phyloP scores from a whole-genome alignment of 768 basidiomycete species.

The Pholiota microspora region DNA sequence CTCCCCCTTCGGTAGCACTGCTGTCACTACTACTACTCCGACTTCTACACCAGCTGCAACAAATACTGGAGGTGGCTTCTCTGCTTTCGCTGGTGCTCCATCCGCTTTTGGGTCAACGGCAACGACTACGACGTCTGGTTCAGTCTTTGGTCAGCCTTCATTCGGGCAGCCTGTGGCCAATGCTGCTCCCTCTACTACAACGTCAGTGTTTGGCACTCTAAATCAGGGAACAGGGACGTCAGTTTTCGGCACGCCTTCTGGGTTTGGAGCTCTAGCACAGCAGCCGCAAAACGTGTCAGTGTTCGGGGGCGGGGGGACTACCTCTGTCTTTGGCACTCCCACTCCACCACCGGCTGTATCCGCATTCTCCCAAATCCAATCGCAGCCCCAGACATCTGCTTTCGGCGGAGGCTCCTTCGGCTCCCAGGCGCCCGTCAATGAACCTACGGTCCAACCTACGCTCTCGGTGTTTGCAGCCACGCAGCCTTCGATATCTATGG shows the following conservation, averaged over 20 bases:
- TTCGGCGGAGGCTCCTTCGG: not conserved
- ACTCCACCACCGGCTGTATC: not conserved
- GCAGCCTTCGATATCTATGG: conserved; percentile 8
- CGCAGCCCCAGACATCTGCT: not conserved
- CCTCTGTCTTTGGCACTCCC: not conserved
- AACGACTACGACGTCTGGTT: conserved; percentile 15
- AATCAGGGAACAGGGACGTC: not conserved
- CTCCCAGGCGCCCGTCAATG: not conserved
- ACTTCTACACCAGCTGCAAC: conserved; percentile 6
- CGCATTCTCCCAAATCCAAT: not conserved
- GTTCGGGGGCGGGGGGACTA: conserved; percentile 4
- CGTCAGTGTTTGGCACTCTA: conserved; percentile 14
- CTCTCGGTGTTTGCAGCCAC: conserved; percentile 10
- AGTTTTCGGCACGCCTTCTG: not conserved
- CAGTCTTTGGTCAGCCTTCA: conserved; percentile 27
- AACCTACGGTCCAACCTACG: not conserved
- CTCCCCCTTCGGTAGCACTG: conserved; percentile 28
- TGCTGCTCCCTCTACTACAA: not conserved
- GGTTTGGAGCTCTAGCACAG: not conserved
- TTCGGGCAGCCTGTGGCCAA: conserved; percentile 16
- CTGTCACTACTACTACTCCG: conserved; percentile 8
- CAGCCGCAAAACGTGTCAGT: conserved; percentile 10
- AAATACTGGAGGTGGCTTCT: conserved; percentile 44
- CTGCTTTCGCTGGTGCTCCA: conserved; percentile 49
- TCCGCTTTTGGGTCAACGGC: conserved; percentile 38